Evolutionary conservation across 257 asterid species (phyloP), one percentile per base, ranked within the genome.

Genomic region (Eucommia ulmoides): DNA sequence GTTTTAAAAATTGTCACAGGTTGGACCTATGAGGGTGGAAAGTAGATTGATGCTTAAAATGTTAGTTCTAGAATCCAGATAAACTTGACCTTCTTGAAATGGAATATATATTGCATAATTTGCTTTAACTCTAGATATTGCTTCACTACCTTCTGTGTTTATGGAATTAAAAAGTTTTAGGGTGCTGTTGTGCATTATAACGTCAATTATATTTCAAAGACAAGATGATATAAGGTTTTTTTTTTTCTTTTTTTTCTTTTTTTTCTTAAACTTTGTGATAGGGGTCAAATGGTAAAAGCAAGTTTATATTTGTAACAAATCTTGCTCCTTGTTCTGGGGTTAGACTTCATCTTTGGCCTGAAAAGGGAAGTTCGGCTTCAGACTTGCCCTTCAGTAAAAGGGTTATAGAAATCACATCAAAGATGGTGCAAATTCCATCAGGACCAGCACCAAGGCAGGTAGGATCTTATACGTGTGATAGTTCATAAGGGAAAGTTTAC

Each of bases 391-490:
- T 63, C 1, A 52, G 70, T 59, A 68, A 73, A 45, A 62, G 62
- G 35, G 78, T 70, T 45, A 63, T 86, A 56, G 98, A 91, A 61
- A 81, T 91, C 63, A 86, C 98, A 24, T 81, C 89, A 56, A 83
- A 77, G 72, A 86, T 86, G 94, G 79, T 81, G 65, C 94, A 70
- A 60, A 83, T 91, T 74, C 98, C 98, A 5, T 83, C 96, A 35
- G 92, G 98, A 54, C 93, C 98, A 47, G 92, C 98, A 63, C 96
- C 96, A 49, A 80, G 81, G 83, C 98, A 91, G 98, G 98, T 91
- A n/a, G n/a, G n/a, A n/a, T n/a, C n/a, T n/a, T n/a, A n/a, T 61
- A 58, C 24, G 38, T 58, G 24, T 59, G 54, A 44, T 59, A 52
- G n/a, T 21, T n/a, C 20, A 10, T 35, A 6, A 5, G 3, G 15